These are phyloP conservation scores for Kalanchoe fedtschenkoi DNA, from an alignment of 164 flowering plant genomes.

Conservation along the genomic window DNA sequence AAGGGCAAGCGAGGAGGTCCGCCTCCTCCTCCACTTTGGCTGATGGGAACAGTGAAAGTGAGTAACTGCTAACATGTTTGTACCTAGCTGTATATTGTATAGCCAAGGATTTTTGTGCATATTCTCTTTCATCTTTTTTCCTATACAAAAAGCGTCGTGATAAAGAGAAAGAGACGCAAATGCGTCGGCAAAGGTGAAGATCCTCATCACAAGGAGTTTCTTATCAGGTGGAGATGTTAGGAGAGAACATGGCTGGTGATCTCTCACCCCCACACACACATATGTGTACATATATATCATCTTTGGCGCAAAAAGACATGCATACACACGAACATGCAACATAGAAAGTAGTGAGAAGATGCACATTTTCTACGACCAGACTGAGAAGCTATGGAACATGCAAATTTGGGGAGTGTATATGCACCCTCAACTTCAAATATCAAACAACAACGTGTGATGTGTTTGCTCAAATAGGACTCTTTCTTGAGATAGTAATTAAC, in stretches of 20 bases:
- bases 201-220: neutral
- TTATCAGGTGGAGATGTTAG: neutral
- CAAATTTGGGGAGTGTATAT: no score
- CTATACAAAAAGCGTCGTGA: neutral
- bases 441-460: neutral
- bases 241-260: constrained; percentile 2
- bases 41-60: neutral
- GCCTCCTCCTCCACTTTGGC: no score
- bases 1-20: neutral
- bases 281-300: neutral
- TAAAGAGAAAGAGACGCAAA: neutral
- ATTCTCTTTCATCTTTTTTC: neutral
- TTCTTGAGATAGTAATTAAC: neutral
- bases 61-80: neutral
- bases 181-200: constrained; percentile 5
- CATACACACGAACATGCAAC: constrained; percentile 3
- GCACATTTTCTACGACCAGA: neutral
- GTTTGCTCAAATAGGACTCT: neutral
- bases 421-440: neutral
- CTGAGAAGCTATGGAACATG: neutral
- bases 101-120: neutral
- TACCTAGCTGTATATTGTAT: no score
- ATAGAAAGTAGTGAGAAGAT: neutral
- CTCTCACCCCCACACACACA: neutral
- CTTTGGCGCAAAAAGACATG: constrained; percentile 2